A percentile compares a stretch with the other conserved stretches of the same genome.
Evolutionary conservation across 2,329 filamentous ascomycete genomes (phyloP).

Genomic region (Exophiala viscosa): DNA sequence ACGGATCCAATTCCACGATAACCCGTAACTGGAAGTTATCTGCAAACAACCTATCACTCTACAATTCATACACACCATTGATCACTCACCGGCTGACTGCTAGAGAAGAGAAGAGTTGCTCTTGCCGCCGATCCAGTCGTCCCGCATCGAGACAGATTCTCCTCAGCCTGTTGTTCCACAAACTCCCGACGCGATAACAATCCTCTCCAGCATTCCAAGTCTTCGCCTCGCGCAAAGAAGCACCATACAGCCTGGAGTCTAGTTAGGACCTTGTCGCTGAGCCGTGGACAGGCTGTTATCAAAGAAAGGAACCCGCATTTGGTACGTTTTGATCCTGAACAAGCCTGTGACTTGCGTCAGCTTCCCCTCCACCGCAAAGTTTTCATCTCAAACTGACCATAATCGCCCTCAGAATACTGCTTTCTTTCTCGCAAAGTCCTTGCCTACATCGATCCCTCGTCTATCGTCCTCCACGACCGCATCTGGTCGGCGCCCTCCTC

Average conservation of each 20-base stretch:
- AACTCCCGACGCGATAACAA: conserved; percentile 21
- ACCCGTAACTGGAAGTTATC: not conserved
- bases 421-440: conserved; percentile 2
- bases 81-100: not conserved
- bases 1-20: not conserved
- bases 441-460: conserved; percentile 15
- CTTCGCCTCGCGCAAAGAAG: conserved; percentile 6
- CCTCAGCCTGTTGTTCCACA: conserved; percentile 23
- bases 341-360: conserved; percentile 16
- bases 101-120: not conserved
- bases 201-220: not conserved
- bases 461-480: conserved; percentile 16
- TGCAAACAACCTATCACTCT: not conserved
- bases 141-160: conserved; percentile 19
- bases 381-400: conserved; percentile 16
- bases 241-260: conserved; percentile 2
- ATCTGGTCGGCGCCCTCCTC: conserved; percentile 25
- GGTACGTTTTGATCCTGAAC: conserved; percentile 14
- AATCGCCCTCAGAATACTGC: conserved; percentile 5
- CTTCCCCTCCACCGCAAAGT: conserved; percentile 4
- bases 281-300: conserved; percentile 13
- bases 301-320: conserved; percentile 9
- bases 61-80: conserved; percentile 2
- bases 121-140: conserved; percentile 10
- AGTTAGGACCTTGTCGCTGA: conserved; percentile 11